A percentile compares a stretch with the other conserved stretches of the same genome.
Conservation (phyloP, 139 green algal species). For the Eudorina sp. region DNA sequence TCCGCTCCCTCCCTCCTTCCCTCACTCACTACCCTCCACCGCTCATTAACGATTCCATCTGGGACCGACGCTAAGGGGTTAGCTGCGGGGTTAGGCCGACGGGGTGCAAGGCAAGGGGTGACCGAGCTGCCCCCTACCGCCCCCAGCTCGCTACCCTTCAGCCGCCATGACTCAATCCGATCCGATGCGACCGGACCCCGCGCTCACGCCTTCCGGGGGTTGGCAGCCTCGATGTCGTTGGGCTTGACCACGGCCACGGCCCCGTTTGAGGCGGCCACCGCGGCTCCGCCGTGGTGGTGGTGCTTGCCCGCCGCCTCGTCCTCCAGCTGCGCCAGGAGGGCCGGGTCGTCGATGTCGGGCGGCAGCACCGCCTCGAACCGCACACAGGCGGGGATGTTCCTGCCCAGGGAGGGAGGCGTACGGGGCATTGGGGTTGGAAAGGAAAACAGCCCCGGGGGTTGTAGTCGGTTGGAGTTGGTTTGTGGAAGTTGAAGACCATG, state of each 20-base stretch:
- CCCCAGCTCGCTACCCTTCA: not conserved
- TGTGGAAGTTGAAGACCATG: not conserved
- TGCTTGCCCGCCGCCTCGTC: not conserved
- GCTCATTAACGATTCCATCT: not conserved
- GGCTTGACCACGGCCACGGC: not conserved
- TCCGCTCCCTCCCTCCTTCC: too few relatives aligned
- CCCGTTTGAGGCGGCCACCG: not conserved
- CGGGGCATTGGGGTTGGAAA: not conserved
- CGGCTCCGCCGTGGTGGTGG: not conserved
- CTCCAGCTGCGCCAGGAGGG: not conserved
- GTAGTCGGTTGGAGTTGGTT: not conserved
- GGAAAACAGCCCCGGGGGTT: not conserved
- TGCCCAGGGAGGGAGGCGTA: not conserved
- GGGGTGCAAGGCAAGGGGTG: too few relatives aligned
- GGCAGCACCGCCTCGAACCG: slow-evolving; percentile 32
- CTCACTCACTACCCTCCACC: too few relatives aligned
- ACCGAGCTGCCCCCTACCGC: too few relatives aligned
- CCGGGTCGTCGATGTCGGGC: slow-evolving; percentile 39
- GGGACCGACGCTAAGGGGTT: not conserved
- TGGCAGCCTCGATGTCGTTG: not conserved
- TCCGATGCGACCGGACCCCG: not conserved
- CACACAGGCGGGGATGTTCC: slow-evolving; percentile 1
- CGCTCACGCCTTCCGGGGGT: not conserved
- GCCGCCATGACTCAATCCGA: not conserved
- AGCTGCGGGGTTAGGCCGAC: not conserved